Percentiles rank a stretch among this genome's conserved stretches.
These are phyloP conservation scores for Phytophthora hybrid DNA, from an alignment of 352 stramenopile species.

Conservation along the genomic window DNA sequence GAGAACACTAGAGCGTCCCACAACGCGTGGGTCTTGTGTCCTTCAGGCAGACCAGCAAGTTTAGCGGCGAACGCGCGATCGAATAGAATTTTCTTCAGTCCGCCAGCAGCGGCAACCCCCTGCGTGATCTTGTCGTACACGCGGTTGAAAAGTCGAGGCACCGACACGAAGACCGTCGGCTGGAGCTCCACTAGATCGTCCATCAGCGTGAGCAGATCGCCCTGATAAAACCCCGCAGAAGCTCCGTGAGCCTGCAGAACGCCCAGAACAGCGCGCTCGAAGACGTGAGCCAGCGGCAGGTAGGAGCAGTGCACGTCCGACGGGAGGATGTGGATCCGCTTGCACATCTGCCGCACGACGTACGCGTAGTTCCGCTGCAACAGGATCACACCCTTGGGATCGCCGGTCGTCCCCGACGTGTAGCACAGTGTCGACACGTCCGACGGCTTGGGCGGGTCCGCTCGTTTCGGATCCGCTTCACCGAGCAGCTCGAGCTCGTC, in stretches of 20 bases:
- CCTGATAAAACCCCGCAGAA: constrained; percentile 76
- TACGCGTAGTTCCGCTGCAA: constrained; percentile 75
- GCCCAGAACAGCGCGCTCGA: constrained; percentile 91
- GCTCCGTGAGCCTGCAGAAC: constrained; percentile 86
- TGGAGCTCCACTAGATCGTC: constrained; percentile 93
- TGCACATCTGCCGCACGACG: constrained; percentile 24
- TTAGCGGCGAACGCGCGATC: constrained; percentile 54
- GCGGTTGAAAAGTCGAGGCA: constrained; percentile 95
- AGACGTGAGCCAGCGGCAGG: constrained; percentile 96
- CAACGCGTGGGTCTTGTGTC: constrained; percentile 59
- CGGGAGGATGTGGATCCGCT: constrained; percentile 30
- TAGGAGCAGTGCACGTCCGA: constrained; percentile 95
- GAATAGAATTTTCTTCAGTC: constrained; percentile 62
- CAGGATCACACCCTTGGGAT: constrained; percentile 95
- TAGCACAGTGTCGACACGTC: constrained; percentile 94
- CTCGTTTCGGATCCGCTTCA: constrained; percentile 31
- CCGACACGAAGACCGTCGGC: constrained; percentile 92
- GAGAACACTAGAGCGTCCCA: constrained; percentile 95
- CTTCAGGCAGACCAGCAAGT: constrained; percentile 40
- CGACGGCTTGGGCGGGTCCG: constrained; percentile 41
- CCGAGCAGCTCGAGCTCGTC: constrained; percentile 40
- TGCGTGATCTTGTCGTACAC: constrained; percentile 95
- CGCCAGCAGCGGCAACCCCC: constrained; percentile 48
- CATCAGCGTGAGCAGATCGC: constrained; percentile 91
- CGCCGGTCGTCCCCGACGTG: constrained; percentile 93